Conservation (phyloP, 2,329 filamentous ascomycete species). For the Calonectria henricotiae region DNA sequence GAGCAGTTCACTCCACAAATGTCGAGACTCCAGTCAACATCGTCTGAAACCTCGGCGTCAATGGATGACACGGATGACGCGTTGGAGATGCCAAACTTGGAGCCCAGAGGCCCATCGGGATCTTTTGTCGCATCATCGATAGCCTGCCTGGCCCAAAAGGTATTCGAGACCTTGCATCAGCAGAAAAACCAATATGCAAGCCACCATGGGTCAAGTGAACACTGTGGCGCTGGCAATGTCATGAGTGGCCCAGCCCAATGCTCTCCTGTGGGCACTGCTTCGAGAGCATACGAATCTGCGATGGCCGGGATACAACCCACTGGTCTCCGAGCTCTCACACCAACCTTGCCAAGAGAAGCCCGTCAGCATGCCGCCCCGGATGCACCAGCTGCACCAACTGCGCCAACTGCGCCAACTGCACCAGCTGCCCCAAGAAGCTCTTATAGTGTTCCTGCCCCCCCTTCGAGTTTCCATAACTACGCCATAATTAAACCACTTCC, state of each 20-base stretch:
- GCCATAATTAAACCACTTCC: not conserved
- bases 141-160: constrained; percentile 12
- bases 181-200: constrained; percentile 25
- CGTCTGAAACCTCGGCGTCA: constrained; percentile 2
- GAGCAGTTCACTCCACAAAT: not conserved
- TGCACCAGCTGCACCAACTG: too few species aligned
- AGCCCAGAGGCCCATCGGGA: not conserved
- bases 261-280: constrained; percentile 3
- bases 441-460: constrained; percentile 4
- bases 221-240: constrained; percentile 15
- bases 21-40: not conserved
- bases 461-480: not conserved
- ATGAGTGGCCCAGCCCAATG: constrained; percentile 2
- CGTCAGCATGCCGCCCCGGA: not conserved
- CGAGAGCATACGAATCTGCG: not conserved
- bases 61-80: not conserved
- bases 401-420: not conserved
- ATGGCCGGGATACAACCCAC: not conserved
- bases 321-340: not conserved
- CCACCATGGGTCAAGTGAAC: constrained; percentile 17
- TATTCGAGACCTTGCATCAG: constrained; percentile 17
- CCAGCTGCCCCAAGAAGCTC: not conserved
- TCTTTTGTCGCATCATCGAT: constrained; percentile 13
- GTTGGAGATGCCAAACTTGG: not conserved
- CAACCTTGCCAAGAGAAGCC: not conserved